phyloP scores from a whole-genome alignment of 2,329 filamentous ascomycete genomes.

The Pseudocercospora fijiensis region DNA sequence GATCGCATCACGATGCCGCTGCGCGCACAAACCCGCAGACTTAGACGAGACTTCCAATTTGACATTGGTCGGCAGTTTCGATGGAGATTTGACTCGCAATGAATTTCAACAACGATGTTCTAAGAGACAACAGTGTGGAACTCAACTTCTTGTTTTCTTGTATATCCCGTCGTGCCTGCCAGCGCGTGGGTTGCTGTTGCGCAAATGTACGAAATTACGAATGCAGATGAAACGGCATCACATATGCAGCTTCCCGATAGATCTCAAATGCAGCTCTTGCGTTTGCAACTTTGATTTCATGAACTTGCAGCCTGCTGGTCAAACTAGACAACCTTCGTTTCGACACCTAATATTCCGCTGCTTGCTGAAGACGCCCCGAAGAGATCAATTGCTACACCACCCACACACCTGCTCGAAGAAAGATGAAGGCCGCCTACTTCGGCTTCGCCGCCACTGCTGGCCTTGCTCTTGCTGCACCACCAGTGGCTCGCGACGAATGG shows the following conservation, averaged over 20 bases:
- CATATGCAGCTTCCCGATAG: not conserved
- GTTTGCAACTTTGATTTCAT: not conserved
- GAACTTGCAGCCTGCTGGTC: not conserved
- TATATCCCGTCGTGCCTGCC: not conserved
- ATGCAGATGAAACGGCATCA: not conserved
- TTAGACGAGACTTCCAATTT: constrained; percentile 1
- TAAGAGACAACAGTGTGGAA: not conserved
- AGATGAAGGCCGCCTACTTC: constrained; percentile 1
- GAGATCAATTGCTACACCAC: not conserved
- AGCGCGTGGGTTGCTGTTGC: not conserved
- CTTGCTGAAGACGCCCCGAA: not conserved
- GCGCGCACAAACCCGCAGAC: not conserved
- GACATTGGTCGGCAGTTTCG: not conserved
- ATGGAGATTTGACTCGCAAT: not conserved
- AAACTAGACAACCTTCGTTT: not conserved
- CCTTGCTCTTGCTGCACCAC: constrained; percentile 4
- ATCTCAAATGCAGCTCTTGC: constrained; percentile 2
- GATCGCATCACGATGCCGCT: not conserved
- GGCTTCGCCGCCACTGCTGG: not conserved
- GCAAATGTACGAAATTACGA: not conserved
- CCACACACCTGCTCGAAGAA: not conserved
- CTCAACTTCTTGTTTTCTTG: not conserved
- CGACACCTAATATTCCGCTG: not conserved
- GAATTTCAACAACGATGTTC: not conserved
- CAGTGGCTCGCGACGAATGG: constrained; percentile 8